Conservation (phyloP, 768 basidiomycete genomes). For the Fomitopsis serialis region DNA sequence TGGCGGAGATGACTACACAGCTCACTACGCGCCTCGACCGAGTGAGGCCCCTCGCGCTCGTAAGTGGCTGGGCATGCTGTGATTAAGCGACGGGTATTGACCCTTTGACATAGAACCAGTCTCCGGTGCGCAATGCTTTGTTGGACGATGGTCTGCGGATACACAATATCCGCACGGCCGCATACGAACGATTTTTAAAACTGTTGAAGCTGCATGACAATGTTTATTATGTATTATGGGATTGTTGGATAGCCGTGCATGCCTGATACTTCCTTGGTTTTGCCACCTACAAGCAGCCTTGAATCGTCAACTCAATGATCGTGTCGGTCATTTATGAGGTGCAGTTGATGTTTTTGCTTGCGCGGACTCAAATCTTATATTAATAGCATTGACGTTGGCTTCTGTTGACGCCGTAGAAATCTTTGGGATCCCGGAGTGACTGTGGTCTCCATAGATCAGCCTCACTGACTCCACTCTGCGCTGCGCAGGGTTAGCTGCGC, state of each 20-base stretch:
- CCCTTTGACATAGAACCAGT: slow-evolving; percentile 25
- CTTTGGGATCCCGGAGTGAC: too few species aligned
- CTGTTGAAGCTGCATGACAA: slow-evolving; percentile 31
- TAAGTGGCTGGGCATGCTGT: slow-evolving; percentile 30
- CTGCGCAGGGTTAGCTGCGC: too few species aligned
- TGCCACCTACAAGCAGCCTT: too few species aligned
- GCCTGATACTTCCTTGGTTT: too few species aligned
- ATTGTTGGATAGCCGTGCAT: background rate
- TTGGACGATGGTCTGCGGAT: slow-evolving; percentile 57
- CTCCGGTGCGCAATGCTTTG: slow-evolving; percentile 39
- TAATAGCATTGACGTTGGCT: too few species aligned
- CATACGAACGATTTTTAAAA: slow-evolving; percentile 61
- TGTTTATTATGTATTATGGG: background rate
- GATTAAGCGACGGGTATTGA: background rate
- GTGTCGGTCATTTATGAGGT: too few species aligned
- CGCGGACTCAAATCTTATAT: too few species aligned
- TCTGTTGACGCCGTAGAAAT: too few species aligned
- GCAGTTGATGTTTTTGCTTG: too few species aligned
- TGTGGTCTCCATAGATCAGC: too few species aligned
- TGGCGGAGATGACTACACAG: slow-evolving; percentile 68
- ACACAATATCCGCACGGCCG: slow-evolving; percentile 58
- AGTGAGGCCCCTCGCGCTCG: slow-evolving; percentile 54
- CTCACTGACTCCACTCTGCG: too few species aligned
- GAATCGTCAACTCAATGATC: too few species aligned
- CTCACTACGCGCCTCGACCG: slow-evolving; percentile 56